A percentile compares a stretch with the other conserved stretches of the same genome.
phyloP scores from a whole-genome alignment of 139 green algal genomes.

The Picochlorum sp. region DNA sequence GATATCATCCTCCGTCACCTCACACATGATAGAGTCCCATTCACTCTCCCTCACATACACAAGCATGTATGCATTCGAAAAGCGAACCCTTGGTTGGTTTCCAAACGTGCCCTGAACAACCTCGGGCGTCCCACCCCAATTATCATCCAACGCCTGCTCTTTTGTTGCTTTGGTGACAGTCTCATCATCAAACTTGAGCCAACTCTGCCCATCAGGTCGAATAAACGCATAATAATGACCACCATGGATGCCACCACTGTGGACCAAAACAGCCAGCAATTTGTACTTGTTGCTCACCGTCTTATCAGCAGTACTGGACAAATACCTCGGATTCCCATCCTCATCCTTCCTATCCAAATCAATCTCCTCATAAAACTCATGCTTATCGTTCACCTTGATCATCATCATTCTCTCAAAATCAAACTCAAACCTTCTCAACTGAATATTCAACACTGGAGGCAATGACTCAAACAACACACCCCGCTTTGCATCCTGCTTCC shows the following conservation, averaged over 20 bases:
- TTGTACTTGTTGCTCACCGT: conserved; percentile 73
- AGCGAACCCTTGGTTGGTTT: conserved; percentile 20
- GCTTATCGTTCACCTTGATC: conserved; percentile 83
- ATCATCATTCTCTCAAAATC: conserved; percentile 57
- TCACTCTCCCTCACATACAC: conserved; percentile 88
- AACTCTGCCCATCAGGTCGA: conserved; percentile 58
- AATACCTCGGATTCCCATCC: conserved; percentile 32
- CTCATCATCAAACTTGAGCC: conserved; percentile 96
- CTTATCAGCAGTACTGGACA: conserved; percentile 48
- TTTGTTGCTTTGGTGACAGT: conserved; percentile 65
- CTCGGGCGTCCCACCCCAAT: conserved; percentile 82
- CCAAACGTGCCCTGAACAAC: not conserved
- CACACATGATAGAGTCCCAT: conserved; percentile 75
- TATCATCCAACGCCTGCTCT: conserved; percentile 71
- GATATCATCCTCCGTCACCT: conserved; percentile 70
- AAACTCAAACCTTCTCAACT: conserved; percentile 98
- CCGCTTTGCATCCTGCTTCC: conserved; percentile 88
- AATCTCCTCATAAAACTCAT: conserved; percentile 86
- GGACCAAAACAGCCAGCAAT: conserved; percentile 88
- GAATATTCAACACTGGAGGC: conserved; percentile 91
- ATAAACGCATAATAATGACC: conserved; percentile 94
- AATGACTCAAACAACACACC: conserved; percentile 84
- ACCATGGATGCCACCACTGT: conserved; percentile 89
- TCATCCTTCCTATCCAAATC: conserved; percentile 66
- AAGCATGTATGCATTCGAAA: conserved; percentile 98